Evolutionary conservation across 2,329 filamentous ascomycete species (phyloP).

Genomic region (Alternaria sp.): DNA sequence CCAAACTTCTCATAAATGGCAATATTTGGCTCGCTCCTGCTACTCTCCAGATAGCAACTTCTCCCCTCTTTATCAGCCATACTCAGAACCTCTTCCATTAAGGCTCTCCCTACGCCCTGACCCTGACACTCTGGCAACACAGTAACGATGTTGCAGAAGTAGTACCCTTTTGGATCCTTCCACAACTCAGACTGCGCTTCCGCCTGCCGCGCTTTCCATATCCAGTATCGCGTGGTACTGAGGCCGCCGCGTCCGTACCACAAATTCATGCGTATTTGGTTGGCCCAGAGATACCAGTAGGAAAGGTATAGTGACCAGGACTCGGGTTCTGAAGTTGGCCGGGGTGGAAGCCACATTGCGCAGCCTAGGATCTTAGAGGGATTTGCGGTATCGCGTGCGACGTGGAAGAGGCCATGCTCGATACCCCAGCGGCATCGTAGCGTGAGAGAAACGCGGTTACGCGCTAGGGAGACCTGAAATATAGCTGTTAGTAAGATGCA

Average conservation of each 20-base stretch:
- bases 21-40: slow-evolving; percentile 72
- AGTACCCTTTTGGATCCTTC: slow-evolving; percentile 73
- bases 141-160: slow-evolving; percentile 80
- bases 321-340: slow-evolving; percentile 56
- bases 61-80: slow-evolving; percentile 71
- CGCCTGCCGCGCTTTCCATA: slow-evolving; percentile 74
- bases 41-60: slow-evolving; percentile 76
- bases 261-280: slow-evolving; percentile 73
- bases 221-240: slow-evolving; percentile 73
- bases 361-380: slow-evolving; percentile 69
- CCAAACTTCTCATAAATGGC: slow-evolving; percentile 76
- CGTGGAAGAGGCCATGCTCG: slow-evolving; percentile 73
- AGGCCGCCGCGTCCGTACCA: slow-evolving; percentile 74
- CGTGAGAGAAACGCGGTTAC: slow-evolving; percentile 70
- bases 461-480: slow-evolving; percentile 54
- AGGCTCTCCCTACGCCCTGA: slow-evolving; percentile 69
- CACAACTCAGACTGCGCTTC: slow-evolving; percentile 69
- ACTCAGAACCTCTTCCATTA: slow-evolving; percentile 71
- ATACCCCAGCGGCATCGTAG: slow-evolving; percentile 77
- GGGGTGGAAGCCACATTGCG: slow-evolving; percentile 75
- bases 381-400: slow-evolving; percentile 67
- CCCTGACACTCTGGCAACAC: slow-evolving; percentile 72
- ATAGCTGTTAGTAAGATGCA: background rate
- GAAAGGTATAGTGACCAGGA: slow-evolving; percentile 71
- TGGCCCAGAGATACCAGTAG: slow-evolving; percentile 71